A percentile compares a stretch with the other conserved stretches of the same genome.
phyloP scores from a whole-genome alignment of 2,329 filamentous ascomycete genomes.

The Clarireedia hainanense region DNA sequence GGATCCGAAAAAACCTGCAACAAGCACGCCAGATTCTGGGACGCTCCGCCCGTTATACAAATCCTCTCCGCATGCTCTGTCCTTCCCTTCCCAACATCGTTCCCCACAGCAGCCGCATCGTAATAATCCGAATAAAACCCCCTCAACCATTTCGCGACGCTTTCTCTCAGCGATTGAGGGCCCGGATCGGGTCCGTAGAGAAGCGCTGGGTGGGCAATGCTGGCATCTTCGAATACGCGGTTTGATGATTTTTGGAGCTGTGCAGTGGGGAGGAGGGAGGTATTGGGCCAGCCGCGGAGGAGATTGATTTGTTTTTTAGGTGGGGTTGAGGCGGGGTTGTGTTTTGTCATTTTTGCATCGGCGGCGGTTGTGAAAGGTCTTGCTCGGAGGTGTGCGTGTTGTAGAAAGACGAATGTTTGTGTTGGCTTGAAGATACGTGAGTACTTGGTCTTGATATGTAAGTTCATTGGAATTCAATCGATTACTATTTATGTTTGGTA shows the following conservation, averaged over 20 bases:
- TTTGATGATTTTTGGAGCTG: slow-evolving; percentile 36
- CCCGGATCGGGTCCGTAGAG: slow-evolving; percentile 76
- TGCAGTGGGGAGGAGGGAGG: slow-evolving; percentile 31
- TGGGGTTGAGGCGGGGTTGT: background rate
- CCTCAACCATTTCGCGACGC: slow-evolving; percentile 64
- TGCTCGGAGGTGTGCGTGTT: too few species aligned
- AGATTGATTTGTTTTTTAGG: slow-evolving; percentile 46
- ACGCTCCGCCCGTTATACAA: slow-evolving; percentile 77
- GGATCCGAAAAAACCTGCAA: slow-evolving; percentile 78
- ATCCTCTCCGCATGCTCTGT: slow-evolving; percentile 44
- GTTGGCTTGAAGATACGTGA: too few species aligned
- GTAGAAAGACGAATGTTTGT: too few species aligned
- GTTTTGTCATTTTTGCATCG: background rate
- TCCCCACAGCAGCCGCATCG: too few species aligned
- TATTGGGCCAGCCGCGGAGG: slow-evolving; percentile 58
- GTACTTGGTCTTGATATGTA: too few species aligned
- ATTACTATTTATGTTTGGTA: too few species aligned
- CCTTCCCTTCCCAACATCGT: background rate
- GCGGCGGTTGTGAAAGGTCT: background rate
- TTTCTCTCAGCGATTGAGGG: slow-evolving; percentile 58
- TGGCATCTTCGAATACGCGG: slow-evolving; percentile 51
- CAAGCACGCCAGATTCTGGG: slow-evolving; percentile 71
- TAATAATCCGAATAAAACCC: slow-evolving; percentile 32
- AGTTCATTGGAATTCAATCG: too few species aligned
- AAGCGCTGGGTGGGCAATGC: slow-evolving; percentile 54